Base-by-base conservation (phyloP, 192 early-diverging fungal species). In the Entrophospora sp. region DNA sequence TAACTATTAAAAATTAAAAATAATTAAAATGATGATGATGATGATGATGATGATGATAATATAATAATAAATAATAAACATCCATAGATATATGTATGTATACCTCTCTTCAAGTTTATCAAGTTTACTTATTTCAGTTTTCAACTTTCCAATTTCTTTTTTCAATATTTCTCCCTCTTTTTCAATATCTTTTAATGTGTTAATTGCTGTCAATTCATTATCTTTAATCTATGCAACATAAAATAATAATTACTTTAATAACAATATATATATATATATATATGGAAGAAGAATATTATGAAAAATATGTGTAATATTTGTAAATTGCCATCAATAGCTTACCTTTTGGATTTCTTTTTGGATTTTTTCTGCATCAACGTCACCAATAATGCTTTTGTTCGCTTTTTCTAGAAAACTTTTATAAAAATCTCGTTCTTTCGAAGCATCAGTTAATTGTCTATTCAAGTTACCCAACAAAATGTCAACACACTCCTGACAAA, bases 401-500 rank as follows among this genome's bases (percentile, higher is more conserved):
- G 86, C 80, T 16, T 81, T 76, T 25, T 78, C 73, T 57, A 91
- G 71, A 65, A 90, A 88, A 16, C 79, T 81, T 40, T 85, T 84
- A 61, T 93, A 92, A 22, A 85, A 87, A 69, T 90, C 87, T 45
- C 81, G 72, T 71, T 94, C 91, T 43, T 71, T 75, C n/a, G 78
- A 75, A 7, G 86, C 78, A 64, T 94, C 91, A 0, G 73, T 61
- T 16, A 92, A 66, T 49, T 87, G 80, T 58, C 82, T 83, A 42
- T 89, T 86, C 37, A 97, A 66, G 28, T 77, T 74, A 9, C 87
- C 78, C 46, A 85, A 42, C 55, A 95, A 67, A 65, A 86, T 85
- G 52, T 93, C 91, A 0, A 92, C 88, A 66, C 96, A 98, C 49
- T 93, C 93, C 63, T 90, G 83, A 70, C 96, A 98, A 71, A 96